phyloP scores from a whole-genome alignment of 2,329 filamentous ascomycete species.

The Claviceps purpurea region DNA sequence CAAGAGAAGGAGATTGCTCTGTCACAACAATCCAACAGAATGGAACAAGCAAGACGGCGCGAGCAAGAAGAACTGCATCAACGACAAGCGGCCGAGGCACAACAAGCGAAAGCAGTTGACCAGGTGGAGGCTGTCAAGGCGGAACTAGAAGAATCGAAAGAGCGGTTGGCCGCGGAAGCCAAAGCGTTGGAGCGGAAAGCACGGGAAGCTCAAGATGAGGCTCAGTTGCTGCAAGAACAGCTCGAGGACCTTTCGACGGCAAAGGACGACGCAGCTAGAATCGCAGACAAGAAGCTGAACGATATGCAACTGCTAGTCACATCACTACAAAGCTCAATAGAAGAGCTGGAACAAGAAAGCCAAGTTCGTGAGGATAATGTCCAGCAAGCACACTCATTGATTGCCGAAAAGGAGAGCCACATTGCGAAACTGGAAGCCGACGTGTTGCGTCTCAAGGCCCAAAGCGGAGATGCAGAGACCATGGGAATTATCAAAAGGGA shows the following conservation, averaged over 20 bases:
- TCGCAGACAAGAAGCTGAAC: constrained; percentile 38
- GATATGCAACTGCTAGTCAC: constrained; percentile 41
- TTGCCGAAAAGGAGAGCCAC: constrained; percentile 56
- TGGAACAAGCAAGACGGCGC: constrained; percentile 65
- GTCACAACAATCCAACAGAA: constrained; percentile 68
- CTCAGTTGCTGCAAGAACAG: constrained; percentile 64
- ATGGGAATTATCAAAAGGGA: constrained; percentile 76
- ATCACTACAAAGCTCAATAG: constrained; percentile 31
- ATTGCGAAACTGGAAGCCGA: constrained; percentile 69
- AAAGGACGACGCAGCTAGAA: constrained; percentile 57
- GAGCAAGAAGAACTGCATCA: constrained; percentile 76
- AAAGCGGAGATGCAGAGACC: constrained; percentile 76
- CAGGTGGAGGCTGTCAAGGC: constrained; percentile 35
- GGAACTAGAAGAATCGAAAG: constrained; percentile 39
- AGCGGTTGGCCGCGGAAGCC: constrained; percentile 39
- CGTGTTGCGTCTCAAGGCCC: constrained; percentile 69
- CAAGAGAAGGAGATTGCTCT: constrained; percentile 74
- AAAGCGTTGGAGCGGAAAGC: constrained; percentile 55
- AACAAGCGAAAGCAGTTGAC: constrained; percentile 33
- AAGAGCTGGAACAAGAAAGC: constrained; percentile 47
- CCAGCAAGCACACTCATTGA: constrained; percentile 48
- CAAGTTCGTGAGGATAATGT: constrained; percentile 42
- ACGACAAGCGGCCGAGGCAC: constrained; percentile 45
- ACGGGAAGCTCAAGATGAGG: constrained; percentile 59
- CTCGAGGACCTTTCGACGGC: constrained; percentile 54